Evolutionary conservation across 306 rosid species (phyloP), one percentile per base, ranked within the genome.

Genomic region (Trichosanthes truncata): DNA sequence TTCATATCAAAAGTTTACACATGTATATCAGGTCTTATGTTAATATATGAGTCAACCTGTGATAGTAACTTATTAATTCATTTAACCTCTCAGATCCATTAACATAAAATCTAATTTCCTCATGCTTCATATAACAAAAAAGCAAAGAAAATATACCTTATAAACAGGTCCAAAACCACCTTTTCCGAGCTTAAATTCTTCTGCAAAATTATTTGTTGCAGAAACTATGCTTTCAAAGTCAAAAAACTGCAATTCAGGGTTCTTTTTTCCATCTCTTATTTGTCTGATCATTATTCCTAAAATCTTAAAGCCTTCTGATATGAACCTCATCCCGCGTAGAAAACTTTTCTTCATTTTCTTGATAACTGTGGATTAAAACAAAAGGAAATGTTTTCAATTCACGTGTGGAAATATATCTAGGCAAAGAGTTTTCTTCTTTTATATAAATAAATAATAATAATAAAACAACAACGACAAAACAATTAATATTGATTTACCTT

Each of bases 101-200:
- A n/a, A n/a, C n/a, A n/a, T n/a, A n/a, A n/a, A 45, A 45, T 45
- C 12, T 45, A 45, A 45, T 52, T 14, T 17, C 8, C 1, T 18
- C 59, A 52, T 52, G n/a, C 23, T 52, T n/a, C n/a, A 52, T 52
- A 17, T 17, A 1, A 52, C 2, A 15, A 4, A 1, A 52, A 17
- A 52, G 2, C 3, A 49, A 14, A 49, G 20, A 49, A 40, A 52
- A 10, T 5, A 8, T 59, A 59, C 35, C 66, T 61, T 61, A 25
- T 61, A 61, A 61, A 61, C 67, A 61, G 67, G 67, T 29, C 67
- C 67, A 26, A 61, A 61, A 26, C 67, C 67, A 29, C 67, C 67
- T 61, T 61, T 13, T 31, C 71, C 71, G 1, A 62, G 69, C 43
- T 33, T 62, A 62, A 21, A 26, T 5, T 62, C 40, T 1, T 62